A percentile compares a stretch with the other conserved stretches of the same genome.
These are phyloP conservation scores for Decorospora gaudefroyi DNA, from an alignment of 2,329 filamentous ascomycete genomes.

Conservation along the genomic window DNA sequence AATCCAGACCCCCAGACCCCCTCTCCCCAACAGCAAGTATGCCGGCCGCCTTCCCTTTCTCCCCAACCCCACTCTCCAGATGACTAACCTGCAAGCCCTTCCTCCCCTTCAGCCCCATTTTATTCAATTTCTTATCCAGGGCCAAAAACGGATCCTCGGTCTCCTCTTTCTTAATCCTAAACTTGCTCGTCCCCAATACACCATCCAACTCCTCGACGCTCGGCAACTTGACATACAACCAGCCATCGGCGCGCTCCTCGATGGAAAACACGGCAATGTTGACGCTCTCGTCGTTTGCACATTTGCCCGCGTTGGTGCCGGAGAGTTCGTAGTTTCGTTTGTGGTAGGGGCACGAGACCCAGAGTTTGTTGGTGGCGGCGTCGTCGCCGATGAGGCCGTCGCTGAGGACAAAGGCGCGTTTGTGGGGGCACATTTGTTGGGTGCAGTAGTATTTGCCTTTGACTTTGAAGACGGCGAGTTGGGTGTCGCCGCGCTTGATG, in stretches of 20 bases:
- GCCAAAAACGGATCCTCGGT: conserved; percentile 59
- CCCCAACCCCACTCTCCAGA: conserved; percentile 51
- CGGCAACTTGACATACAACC: conserved; percentile 79
- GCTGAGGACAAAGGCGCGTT: conserved; percentile 84
- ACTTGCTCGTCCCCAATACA: conserved; percentile 75
- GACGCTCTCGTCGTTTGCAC: conserved; percentile 72
- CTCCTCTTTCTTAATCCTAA: conserved; percentile 77
- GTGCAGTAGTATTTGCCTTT: conserved; percentile 79
- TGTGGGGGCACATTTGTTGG: conserved; percentile 95
- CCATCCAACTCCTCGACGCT: conserved; percentile 79
- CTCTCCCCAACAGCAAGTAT: conserved; percentile 55
- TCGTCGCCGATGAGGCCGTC: conserved; percentile 82
- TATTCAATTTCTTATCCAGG: conserved; percentile 61
- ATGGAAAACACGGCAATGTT: conserved; percentile 82
- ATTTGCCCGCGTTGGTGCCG: conserved; percentile 67
- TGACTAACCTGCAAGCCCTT: conserved; percentile 55
- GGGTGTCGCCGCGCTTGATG: conserved; percentile 85
- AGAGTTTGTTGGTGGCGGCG: conserved; percentile 65
- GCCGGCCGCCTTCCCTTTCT: conserved; percentile 49
- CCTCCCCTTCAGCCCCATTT: conserved; percentile 55
- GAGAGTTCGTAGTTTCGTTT: conserved; percentile 85
- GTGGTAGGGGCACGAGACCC: conserved; percentile 85
- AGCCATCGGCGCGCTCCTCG: conserved; percentile 74
- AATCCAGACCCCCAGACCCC: conserved; percentile 52
- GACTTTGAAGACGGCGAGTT: conserved; percentile 84